Base-by-base conservation (phyloP, 2,329 filamentous ascomycete species). In the Neoscytalidium dimidiatum region DNA sequence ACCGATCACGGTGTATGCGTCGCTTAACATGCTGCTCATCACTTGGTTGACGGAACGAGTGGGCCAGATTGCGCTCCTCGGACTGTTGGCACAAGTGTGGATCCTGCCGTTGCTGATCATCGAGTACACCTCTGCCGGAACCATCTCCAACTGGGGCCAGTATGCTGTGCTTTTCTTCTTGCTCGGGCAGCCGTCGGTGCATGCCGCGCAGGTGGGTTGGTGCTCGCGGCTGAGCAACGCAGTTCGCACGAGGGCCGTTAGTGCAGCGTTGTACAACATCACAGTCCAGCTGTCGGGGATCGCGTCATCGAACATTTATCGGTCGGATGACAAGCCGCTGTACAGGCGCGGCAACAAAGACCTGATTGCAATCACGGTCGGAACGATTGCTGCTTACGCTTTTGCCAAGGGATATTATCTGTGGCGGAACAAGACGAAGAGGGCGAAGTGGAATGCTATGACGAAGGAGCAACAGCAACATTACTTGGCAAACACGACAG, bases 311-410 rank as follows among this genome's bases (percentile, higher is more conserved):
- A 78, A 77, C 33, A 84, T 88, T n/a, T 88, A 88, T 69, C 76
- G 81, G 1, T 78, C 84, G 1, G 77, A 84, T 38, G 86, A 89
- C 33, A 78, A 78, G 66, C 75, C 75, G 41, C 48, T 78, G 4
- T 87, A 88, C 66, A 76, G 78, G 1, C 77, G 79, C 0, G 87
- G 87, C 0, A 88, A 89, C 66, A 80, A 78, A 46, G 78, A 82
- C 0, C 72, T 88, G 1, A 79, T 89, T 53, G 81, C 72, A 0
- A 80, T 88, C 60, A 81, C 80, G 29, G 69, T 85, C 4, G 72
- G 77, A 0, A 80, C 83, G 1, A 87, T 87, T 71, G 61, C 79
- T 0, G 88, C 84, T 68, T 88, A 88, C 68, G 71, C 84, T 2
- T 74, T 69, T 67, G 77, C 83, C 13, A 88, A 88, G 67, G 77